Evolutionary conservation across 2,329 filamentous ascomycete genomes (phyloP).

Genomic region (Exophiala bonariae): DNA sequence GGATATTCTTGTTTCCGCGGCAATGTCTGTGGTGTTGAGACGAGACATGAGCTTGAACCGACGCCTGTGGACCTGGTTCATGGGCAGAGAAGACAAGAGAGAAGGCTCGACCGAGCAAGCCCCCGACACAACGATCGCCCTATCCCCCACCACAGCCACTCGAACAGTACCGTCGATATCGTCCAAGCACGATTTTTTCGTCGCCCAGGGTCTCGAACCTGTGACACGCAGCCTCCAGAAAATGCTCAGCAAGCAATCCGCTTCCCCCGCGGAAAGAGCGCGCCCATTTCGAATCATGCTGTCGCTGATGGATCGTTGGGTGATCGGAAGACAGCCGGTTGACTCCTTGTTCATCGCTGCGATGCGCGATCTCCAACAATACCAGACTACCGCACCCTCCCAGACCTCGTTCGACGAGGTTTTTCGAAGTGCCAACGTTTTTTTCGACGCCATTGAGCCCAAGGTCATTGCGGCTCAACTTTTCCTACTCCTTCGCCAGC

Average conservation of each 20-base stretch:
- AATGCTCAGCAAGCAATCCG: constrained; percentile 65
- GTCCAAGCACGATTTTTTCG: constrained; percentile 74
- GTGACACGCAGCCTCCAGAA: constrained; percentile 72
- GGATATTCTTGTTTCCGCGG: constrained; percentile 77
- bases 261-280: constrained; percentile 66
- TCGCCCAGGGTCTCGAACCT: constrained; percentile 71
- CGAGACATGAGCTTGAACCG: constrained; percentile 97
- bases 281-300: constrained; percentile 88
- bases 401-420: constrained; percentile 80
- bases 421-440: constrained; percentile 86
- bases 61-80: constrained; percentile 91
- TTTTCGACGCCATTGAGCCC: constrained; percentile 97
- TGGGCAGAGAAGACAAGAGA: constrained; percentile 66
- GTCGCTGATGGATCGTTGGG: constrained; percentile 97
- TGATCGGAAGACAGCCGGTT: constrained; percentile 87
- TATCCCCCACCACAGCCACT: constrained; percentile 1
- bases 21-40: constrained; percentile 81
- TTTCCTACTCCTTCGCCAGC: constrained; percentile 53
- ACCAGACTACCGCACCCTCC: constrained; percentile 64
- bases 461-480: constrained; percentile 87
- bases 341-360: constrained; percentile 86
- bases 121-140: neutral
- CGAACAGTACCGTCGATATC: constrained; percentile 30
- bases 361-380: constrained; percentile 75
- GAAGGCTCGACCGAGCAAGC: constrained; percentile 19